phyloP scores from a whole-genome alignment of 345 rosid species.

The Camelina neglecta region DNA sequence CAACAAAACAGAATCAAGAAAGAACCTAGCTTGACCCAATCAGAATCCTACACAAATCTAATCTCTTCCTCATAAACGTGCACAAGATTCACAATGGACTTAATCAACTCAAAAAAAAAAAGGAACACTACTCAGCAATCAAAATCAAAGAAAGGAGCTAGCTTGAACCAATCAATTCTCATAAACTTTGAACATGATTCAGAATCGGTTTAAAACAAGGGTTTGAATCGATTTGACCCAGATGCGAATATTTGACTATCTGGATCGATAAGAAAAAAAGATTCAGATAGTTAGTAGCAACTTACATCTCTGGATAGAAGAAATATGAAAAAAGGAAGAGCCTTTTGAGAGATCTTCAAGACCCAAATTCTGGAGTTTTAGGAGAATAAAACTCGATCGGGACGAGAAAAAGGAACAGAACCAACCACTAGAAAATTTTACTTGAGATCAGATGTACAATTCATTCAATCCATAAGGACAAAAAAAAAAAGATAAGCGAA shows the following conservation, averaged over 20 bases:
- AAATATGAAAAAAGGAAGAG: slow-evolving; percentile 7
- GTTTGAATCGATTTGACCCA: slow-evolving; percentile 5
- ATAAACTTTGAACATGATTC: slow-evolving; percentile 7
- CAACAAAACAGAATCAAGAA: background rate
- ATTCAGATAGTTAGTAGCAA: slow-evolving; percentile 31
- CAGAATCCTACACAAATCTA: background rate
- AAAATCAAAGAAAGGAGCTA: background rate
- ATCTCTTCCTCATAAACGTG: background rate
- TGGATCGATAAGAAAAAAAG: background rate
- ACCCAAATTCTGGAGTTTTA: slow-evolving; percentile 7
- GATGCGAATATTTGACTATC: slow-evolving; percentile 37
- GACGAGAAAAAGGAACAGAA: slow-evolving; percentile 18
- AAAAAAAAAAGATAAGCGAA: background rate
- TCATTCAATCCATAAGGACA: slow-evolving; percentile 19
- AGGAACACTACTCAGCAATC: slow-evolving; percentile 3
- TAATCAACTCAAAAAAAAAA: background rate
- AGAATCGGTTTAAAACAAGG: background rate
- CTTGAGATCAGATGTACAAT: slow-evolving; percentile 36
- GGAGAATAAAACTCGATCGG: slow-evolving; percentile 32
- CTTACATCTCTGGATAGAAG: slow-evolving; percentile 33
- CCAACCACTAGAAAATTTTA: slow-evolving; percentile 25
- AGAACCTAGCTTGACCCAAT: background rate
- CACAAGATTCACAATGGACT: background rate
- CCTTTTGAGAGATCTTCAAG: slow-evolving; percentile 23
- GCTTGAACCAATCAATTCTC: background rate